These are phyloP conservation scores for Keithomyces neogunnii DNA, from an alignment of 2,329 filamentous ascomycete genomes.

Conservation along the genomic window DNA sequence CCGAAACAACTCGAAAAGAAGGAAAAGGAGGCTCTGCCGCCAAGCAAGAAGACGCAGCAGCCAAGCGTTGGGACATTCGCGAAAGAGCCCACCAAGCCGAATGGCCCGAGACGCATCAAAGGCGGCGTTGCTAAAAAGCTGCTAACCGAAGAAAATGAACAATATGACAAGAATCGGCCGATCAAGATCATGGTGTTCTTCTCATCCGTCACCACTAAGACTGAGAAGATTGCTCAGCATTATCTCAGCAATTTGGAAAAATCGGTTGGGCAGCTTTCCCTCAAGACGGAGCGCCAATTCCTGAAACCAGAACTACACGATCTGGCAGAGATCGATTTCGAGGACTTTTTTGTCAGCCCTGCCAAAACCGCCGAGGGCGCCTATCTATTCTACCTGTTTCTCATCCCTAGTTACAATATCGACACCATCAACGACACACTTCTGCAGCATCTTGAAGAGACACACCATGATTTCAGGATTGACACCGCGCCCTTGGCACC, in stretches of 20 bases:
- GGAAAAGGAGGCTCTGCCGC: neutral
- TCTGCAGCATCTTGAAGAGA: conserved; percentile 79
- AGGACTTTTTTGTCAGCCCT: conserved; percentile 79
- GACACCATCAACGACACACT: conserved; percentile 86
- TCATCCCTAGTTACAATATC: conserved; percentile 91
- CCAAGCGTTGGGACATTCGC: neutral
- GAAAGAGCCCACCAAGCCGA: conserved; percentile 22
- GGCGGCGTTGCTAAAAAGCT: conserved; percentile 28
- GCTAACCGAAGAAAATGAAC: conserved; percentile 15
- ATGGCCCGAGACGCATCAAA: conserved; percentile 42
- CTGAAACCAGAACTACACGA: conserved; percentile 61
- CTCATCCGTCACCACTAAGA: conserved; percentile 79
- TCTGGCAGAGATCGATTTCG: conserved; percentile 79
- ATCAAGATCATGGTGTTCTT: conserved; percentile 79
- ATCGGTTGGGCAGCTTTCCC: conserved; percentile 41
- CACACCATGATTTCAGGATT: conserved; percentile 93
- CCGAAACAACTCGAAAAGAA: conserved; percentile 25
- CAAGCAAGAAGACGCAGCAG: neutral
- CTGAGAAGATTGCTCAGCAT: conserved; percentile 61
- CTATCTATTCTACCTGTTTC: conserved; percentile 71
- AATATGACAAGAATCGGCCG: conserved; percentile 28
- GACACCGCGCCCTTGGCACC: conserved; percentile 74
- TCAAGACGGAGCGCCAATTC: conserved; percentile 29
- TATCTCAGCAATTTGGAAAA: conserved; percentile 49
- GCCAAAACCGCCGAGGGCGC: conserved; percentile 51